These are phyloP conservation scores for Penicillium sumatraense DNA, from an alignment of 2,329 filamentous ascomycete species.

Conservation along the genomic window DNA sequence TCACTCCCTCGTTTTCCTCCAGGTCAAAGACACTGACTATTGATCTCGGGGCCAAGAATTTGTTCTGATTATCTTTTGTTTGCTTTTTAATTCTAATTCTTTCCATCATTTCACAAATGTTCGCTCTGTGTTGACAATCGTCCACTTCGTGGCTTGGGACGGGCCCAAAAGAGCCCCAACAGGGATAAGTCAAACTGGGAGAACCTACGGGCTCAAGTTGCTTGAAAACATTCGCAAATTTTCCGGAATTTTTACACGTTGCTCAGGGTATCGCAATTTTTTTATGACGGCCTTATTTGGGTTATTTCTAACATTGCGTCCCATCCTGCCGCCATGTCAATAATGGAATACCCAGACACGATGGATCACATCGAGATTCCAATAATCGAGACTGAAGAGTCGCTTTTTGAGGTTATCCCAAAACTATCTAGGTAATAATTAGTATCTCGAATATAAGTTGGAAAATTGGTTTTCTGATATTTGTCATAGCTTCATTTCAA, in stretches of 20 bases:
- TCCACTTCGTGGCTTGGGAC: not conserved
- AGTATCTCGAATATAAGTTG: not conserved
- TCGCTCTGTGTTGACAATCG: not conserved
- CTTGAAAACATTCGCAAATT: too few species aligned
- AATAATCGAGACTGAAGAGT: constrained; percentile 45
- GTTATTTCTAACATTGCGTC: not conserved
- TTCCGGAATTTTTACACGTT: too few species aligned
- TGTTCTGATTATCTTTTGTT: not conserved
- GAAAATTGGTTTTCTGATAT: not conserved
- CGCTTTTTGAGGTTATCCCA: constrained; percentile 43
- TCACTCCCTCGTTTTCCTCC: too few species aligned
- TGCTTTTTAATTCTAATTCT: not conserved
- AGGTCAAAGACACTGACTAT: too few species aligned
- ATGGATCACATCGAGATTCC: constrained; percentile 39
- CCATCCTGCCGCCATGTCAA: not conserved
- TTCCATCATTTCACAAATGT: not conserved
- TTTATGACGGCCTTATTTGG: not conserved
- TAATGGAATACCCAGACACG: constrained; percentile 9
- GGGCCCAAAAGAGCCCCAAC: not conserved
- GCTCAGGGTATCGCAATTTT: too few species aligned
- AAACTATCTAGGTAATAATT: constrained; percentile 44
- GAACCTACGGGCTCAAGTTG: too few species aligned
- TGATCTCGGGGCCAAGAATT: too few species aligned
- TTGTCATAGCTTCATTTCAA: constrained; percentile 41
- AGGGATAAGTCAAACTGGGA: not conserved